Evolutionary conservation across 352 stramenopile species (phyloP).

Genomic region (Bremia lactucae): DNA sequence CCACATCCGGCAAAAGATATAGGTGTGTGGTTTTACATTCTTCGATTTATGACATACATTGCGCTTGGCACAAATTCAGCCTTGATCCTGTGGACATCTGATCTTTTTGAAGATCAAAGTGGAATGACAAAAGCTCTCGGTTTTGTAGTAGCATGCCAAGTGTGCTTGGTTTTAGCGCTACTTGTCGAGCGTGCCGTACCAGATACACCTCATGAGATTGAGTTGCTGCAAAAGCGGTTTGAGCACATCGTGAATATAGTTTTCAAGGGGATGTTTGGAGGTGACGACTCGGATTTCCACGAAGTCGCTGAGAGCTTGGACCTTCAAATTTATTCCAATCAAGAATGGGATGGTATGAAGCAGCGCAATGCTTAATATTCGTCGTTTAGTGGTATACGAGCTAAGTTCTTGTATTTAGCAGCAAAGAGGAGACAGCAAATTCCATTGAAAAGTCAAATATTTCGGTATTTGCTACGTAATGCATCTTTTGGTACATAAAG

Average conservation of each 20-base stretch:
- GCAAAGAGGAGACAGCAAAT: too few species aligned
- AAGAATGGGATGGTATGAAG: conserved; percentile 43
- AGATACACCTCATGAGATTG: conserved; percentile 45
- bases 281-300: conserved; percentile 53
- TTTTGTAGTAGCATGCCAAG: conserved; percentile 61
- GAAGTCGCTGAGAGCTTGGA: conserved; percentile 67
- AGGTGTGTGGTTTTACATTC: conserved; percentile 87
- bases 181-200: conserved; percentile 50
- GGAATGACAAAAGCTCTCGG: conserved; percentile 41
- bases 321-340: conserved; percentile 62
- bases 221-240: conserved; percentile 43
- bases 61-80: conserved; percentile 67
- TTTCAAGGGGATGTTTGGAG: conserved; percentile 60
- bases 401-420: background rate
- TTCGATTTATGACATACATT: conserved; percentile 75
- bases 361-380: conserved; percentile 13
- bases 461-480: too few species aligned
- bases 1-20: conserved; percentile 79
- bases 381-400: background rate
- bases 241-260: conserved; percentile 71
- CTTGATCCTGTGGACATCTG: conserved; percentile 75
- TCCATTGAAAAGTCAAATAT: too few species aligned
- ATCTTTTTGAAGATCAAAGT: conserved; percentile 42
- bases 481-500: conserved; percentile 3
- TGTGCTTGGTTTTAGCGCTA: conserved; percentile 56